phyloP scores from a whole-genome alignment of 2,329 filamentous ascomycete species.

The Myrmaecium sp. region DNA sequence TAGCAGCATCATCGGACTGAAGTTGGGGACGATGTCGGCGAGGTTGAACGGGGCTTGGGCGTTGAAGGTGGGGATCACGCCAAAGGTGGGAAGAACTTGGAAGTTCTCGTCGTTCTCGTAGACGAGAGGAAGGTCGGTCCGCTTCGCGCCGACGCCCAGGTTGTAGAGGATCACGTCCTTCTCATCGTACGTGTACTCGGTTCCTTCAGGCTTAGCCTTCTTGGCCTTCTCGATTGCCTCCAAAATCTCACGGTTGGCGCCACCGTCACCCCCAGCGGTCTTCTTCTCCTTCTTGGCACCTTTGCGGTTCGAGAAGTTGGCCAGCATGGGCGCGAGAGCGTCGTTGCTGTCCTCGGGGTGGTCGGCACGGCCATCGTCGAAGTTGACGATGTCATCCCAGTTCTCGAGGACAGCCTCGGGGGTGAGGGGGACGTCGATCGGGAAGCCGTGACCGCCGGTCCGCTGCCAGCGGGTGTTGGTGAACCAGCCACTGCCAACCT shows the following conservation, averaged over 20 bases:
- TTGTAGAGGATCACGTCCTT: constrained; percentile 91
- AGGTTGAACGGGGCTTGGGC: constrained; percentile 65
- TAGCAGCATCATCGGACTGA: constrained; percentile 95
- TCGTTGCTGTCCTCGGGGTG: constrained; percentile 67
- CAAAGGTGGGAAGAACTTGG: constrained; percentile 87
- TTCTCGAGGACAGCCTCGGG: constrained; percentile 63
- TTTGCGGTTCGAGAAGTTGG: constrained; percentile 64
- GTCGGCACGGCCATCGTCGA: constrained; percentile 75
- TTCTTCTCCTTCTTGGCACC: constrained; percentile 18
- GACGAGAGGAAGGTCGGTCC: constrained; percentile 69
- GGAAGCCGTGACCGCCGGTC: constrained; percentile 77
- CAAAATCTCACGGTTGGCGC: constrained; percentile 49
- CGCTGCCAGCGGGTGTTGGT: constrained; percentile 91
- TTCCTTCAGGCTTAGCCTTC: constrained; percentile 52
- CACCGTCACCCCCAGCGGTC: constrained; percentile 13
- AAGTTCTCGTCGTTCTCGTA: constrained; percentile 88
- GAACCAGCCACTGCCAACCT: constrained; percentile 89
- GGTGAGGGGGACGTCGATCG: constrained; percentile 57
- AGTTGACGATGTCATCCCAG: constrained; percentile 56
- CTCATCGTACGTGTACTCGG: constrained; percentile 69
- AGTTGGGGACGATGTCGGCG: constrained; percentile 79
- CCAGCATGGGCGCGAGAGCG: constrained; percentile 62
- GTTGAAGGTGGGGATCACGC: constrained; percentile 88
- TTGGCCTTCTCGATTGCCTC: constrained; percentile 61
- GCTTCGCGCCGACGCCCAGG: constrained; percentile 81